These are phyloP conservation scores for Ampelocalamus luodianensis DNA, from an alignment of 176 grass and related monocot genomes.

Conservation along the genomic window DNA sequence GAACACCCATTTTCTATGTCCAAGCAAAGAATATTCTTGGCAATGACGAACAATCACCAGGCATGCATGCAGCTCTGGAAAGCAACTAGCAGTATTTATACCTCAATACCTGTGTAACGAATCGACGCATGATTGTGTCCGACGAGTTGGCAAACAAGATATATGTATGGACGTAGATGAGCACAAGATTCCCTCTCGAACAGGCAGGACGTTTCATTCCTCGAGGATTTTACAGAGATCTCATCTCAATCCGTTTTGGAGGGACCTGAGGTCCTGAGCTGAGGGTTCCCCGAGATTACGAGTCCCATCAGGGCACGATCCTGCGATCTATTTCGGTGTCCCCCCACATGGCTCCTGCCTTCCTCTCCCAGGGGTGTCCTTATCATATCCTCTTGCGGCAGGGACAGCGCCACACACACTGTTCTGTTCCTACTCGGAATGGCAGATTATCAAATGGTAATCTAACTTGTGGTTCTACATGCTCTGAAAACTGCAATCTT, in stretches of 20 bases:
- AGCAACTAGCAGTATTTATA: neutral
- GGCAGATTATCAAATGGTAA: neutral
- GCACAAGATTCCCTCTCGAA: constrained; percentile 9
- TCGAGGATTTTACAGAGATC: neutral
- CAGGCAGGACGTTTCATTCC: constrained; percentile 16
- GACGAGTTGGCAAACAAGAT: neutral
- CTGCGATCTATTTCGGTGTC: constrained; percentile 18
- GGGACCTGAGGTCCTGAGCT: neutral
- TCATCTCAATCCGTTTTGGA: neutral
- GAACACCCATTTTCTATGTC: neutral
- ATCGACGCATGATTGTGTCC: constrained; percentile 31
- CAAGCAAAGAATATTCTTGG: constrained; percentile 32
- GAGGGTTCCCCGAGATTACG: neutral
- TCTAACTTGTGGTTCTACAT: neutral
- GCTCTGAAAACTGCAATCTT: constrained; percentile 6
- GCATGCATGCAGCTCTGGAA: constrained; percentile 19
- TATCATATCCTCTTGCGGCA: constrained; percentile 26
- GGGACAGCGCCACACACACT: constrained; percentile 3
- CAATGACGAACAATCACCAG: constrained; percentile 21
- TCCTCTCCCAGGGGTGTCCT: constrained; percentile 6
- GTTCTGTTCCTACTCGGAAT: neutral
- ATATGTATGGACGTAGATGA: neutral
- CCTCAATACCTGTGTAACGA: constrained; percentile 15
- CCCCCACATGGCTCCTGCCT: constrained; percentile 30
- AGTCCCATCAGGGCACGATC: constrained; percentile 34